Evolutionary conservation across 1,284 basidiomycete genomes (phyloP), one percentile per base, ranked within the genome.

Genomic region (Cryptococcus sp.): DNA sequence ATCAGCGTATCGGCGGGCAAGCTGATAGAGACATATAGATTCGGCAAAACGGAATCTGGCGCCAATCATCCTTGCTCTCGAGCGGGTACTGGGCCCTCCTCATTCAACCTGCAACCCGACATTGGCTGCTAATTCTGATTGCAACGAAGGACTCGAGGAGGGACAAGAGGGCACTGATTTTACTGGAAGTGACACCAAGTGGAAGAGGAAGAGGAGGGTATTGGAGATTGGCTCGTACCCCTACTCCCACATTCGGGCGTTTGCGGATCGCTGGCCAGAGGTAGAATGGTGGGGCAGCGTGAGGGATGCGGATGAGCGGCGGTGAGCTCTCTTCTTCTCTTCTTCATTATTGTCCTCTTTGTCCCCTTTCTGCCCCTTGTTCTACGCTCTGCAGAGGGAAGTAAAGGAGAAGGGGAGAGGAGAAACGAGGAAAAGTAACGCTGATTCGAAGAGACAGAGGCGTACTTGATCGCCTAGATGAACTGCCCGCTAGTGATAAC

Each of bases 171-270:
- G 25, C 25, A 25, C 25, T 6, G 25, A 3, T 6, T 3, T 25
- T 6, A 25, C 25, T 25, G 25, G 6, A 6, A 25, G 25, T 6
- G 25, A 25, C 25, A 6, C 6, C 6, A 6, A 25, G 6, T 3
- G 25, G 25, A 25, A 6, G 25, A 3, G 8, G 31, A 35, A 35
- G 31, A 35, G 31, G 13, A 35, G 31, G 13, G 8, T 74, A 10
- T 58, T 75, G 20, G 73, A 75, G 57, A 61, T 75, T 17, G 73
- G 65, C 3, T 68, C 65, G 17, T 69, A 57, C 16, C 67, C 67
- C 2, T 73, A 71, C 51, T 62, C 62, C 27, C 73, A 75, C 27
- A 68, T 75, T 38, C 56, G 53, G 17, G 53, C 58, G 3, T 73
- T 69, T 39, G 67, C 69, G 0, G 19, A 46, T 3, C 27, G 19